phyloP scores from a whole-genome alignment of 2,329 filamentous ascomycete species.

The Samsoniella hepiali region DNA sequence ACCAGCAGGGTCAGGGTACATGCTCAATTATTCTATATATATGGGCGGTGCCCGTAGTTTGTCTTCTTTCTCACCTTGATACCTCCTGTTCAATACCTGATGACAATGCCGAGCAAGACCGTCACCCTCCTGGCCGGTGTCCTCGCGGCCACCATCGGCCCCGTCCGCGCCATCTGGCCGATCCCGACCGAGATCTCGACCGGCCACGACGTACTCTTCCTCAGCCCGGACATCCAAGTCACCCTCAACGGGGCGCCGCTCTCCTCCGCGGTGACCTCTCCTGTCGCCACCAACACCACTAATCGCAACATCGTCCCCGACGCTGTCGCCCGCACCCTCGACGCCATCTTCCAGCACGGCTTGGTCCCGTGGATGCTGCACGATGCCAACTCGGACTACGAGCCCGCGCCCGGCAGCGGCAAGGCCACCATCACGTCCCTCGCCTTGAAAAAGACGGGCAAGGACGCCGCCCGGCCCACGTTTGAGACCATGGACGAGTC shows the following conservation, averaged over 20 bases:
- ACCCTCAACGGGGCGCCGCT: constrained; percentile 58
- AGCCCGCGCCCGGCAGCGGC: constrained; percentile 54
- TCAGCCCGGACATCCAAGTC: constrained; percentile 48
- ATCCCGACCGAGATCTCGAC: constrained; percentile 48
- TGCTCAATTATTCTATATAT: too few species aligned
- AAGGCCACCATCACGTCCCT: constrained; percentile 52
- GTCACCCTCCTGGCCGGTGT: neutral
- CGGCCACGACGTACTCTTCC: constrained; percentile 51
- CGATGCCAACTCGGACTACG: constrained; percentile 44
- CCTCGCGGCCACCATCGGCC: neutral
- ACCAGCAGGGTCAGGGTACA: too few species aligned
- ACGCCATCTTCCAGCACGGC: constrained; percentile 62
- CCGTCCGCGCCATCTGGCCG: constrained; percentile 50
- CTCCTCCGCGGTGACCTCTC: constrained; percentile 38
- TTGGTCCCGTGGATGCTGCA: constrained; percentile 79
- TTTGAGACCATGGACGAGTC: constrained; percentile 69
- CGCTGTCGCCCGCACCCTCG: constrained; percentile 57
- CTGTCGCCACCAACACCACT: constrained; percentile 33
- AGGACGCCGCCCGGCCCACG: constrained; percentile 49
- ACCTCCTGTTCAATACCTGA: too few species aligned
- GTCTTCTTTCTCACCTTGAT: neutral
- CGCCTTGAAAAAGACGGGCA: constrained; percentile 55
- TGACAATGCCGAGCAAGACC: neutral
- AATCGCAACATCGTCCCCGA: constrained; percentile 54
- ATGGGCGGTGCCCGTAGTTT: too few species aligned